Conservation (phyloP, 1,139 yeast species). For the Debaryomycetaceae sp. region DNA sequence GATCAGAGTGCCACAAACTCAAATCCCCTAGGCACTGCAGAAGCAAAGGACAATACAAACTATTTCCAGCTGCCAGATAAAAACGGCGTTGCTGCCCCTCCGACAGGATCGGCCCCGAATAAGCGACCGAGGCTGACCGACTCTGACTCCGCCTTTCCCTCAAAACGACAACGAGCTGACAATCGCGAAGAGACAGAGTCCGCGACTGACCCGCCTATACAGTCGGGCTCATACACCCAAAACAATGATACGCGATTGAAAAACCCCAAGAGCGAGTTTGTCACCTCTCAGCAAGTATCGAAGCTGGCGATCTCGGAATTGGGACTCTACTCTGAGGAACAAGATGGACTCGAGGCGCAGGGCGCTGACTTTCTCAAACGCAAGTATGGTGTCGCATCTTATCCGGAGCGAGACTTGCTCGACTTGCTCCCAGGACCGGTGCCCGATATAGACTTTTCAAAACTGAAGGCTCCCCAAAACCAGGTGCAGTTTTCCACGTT, state of each 20-base stretch:
- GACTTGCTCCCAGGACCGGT: conserved; percentile 77
- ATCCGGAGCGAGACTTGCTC: conserved; percentile 68
- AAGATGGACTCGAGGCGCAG: conserved; percentile 42
- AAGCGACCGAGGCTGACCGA: conserved; percentile 3
- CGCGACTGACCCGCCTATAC: conserved; percentile 34
- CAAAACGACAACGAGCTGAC: conserved; percentile 4
- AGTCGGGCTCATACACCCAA: conserved; percentile 35
- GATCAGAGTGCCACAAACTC: conserved; percentile 3
- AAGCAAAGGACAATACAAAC: conserved; percentile 3
- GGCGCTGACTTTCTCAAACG: conserved; percentile 67
- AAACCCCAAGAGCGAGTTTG: conserved; percentile 74
- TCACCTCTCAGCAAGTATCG: conserved; percentile 61
- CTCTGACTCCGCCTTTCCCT: neutral
- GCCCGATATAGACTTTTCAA: conserved; percentile 80
- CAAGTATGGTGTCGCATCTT: conserved; percentile 82
- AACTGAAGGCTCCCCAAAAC: conserved; percentile 69
- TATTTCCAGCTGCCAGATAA: conserved; percentile 3
- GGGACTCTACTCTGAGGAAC: conserved; percentile 56
- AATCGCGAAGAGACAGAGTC: conserved; percentile 11
- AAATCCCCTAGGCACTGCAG: conserved; percentile 3
- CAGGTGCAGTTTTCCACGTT: conserved; percentile 91
- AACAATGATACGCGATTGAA: conserved; percentile 50
- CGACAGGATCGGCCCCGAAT: conserved; percentile 4
- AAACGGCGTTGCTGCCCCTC: neutral
- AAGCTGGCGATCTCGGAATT: conserved; percentile 51